Evolutionary conservation across 1,139 yeast genomes (phyloP).

Genomic region (Entelexis paramagnoliae): DNA sequence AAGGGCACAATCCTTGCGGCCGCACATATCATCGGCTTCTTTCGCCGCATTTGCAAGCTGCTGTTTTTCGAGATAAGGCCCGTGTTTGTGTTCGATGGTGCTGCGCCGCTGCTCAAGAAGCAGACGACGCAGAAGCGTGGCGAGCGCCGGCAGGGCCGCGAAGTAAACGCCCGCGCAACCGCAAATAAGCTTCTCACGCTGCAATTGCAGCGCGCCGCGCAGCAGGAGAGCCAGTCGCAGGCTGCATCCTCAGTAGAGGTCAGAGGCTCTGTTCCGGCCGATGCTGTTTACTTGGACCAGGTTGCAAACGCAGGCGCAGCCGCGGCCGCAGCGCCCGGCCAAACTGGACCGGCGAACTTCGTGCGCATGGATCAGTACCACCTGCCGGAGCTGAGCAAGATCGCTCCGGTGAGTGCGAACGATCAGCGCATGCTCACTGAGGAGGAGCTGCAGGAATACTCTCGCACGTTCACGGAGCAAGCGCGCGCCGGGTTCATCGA

Average conservation of each 20-base stretch:
- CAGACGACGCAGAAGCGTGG: slow-evolving; percentile 66
- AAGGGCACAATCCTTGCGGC: slow-evolving; percentile 70
- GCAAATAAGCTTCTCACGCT: slow-evolving; percentile 75
- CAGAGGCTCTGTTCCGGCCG: slow-evolving; percentile 29
- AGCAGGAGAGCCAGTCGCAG: not conserved
- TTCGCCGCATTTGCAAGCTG: slow-evolving; percentile 83
- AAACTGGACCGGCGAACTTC: not conserved
- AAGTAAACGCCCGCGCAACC: slow-evolving; percentile 47
- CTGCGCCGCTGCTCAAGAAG: slow-evolving; percentile 77
- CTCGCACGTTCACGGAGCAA: slow-evolving; percentile 52
- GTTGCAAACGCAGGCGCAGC: not conserved
- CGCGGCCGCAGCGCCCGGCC: not conserved
- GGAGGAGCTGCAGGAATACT: slow-evolving; percentile 55
- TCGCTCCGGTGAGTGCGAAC: slow-evolving; percentile 32
- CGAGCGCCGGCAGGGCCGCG: slow-evolving; percentile 49
- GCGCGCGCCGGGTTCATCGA: slow-evolving; percentile 25
- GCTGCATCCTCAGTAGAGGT: slow-evolving; percentile 17
- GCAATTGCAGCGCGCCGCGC: slow-evolving; percentile 50
- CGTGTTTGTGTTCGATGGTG: slow-evolving; percentile 95
- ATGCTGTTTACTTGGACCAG: slow-evolving; percentile 24
- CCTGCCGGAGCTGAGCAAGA: slow-evolving; percentile 55
- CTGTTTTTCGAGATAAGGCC: slow-evolving; percentile 84
- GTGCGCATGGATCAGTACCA: slow-evolving; percentile 63
- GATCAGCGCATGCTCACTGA: slow-evolving; percentile 71
- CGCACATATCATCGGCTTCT: slow-evolving; percentile 89